Evolutionary conservation across 2,329 filamentous ascomycete genomes (phyloP).

Genomic region (Pseudopithomyces maydicus): DNA sequence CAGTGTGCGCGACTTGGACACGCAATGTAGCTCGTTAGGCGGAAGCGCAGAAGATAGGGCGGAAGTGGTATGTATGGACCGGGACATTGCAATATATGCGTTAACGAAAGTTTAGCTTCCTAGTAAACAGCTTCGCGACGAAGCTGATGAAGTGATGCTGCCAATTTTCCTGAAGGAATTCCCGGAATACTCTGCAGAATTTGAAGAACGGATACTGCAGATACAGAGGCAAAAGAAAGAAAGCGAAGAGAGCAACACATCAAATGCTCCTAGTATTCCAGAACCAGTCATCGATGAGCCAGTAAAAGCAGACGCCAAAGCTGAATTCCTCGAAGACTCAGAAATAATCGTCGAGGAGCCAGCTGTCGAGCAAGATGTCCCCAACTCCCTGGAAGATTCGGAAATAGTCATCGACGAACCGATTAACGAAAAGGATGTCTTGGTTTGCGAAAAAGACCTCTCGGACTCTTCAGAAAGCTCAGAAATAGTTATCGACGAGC

Average conservation of each 20-base stretch:
- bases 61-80: background rate
- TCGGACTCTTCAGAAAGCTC: background rate
- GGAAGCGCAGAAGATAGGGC: background rate
- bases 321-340: no score
- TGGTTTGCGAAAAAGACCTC: background rate
- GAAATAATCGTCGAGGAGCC: no score
- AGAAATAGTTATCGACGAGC: background rate
- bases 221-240: background rate
- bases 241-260: background rate
- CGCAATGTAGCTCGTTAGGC: background rate
- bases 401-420: no score
- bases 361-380: no score
- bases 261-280: background rate
- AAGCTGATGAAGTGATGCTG: background rate
- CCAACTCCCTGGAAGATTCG: no score
- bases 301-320: background rate
- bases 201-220: background rate
- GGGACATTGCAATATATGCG: background rate
- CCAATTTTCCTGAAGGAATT: background rate
- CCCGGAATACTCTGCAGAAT: background rate
- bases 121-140: conserved; percentile 1
- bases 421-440: no score
- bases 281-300: background rate
- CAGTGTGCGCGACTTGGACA: background rate
- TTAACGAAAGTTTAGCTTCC: background rate